Evolutionary conservation across 495 filamentous ascomycete genomes (phyloP), one percentile per base, ranked within the genome.

Genomic region (Hypomontagnella monticulosa): DNA sequence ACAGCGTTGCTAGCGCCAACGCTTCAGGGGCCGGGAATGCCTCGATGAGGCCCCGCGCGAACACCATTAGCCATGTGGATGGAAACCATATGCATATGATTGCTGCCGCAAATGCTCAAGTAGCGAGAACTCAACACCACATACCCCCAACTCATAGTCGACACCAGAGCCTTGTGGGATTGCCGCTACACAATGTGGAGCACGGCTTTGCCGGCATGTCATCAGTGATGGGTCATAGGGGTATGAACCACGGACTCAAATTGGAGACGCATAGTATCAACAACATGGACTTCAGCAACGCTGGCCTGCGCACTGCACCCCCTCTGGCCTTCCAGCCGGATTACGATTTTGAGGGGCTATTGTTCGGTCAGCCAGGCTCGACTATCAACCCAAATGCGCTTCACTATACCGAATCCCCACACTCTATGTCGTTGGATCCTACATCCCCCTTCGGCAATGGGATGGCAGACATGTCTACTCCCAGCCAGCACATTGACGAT

Each of bases 321-420:
- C 86, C 91, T 6, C 81, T 91, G 63, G 81, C 85, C 14, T 91
- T 93, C 76, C 86, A 81, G 50, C 77, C 84, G 34, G 89, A 89
- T 12, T 88, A 92, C 61, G 90, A 96, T 63, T 86, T 93, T 55
- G 89, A 96, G 65, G 79, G 85, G 30, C 78, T 92, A 55, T 81
- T 92, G 48, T 93, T 93, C 74, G 87, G 84, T 44, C 76, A 84
- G 27, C 73, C 79, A 7, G 74, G 77, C n/a, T 80, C 81, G 9
- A 99, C 95, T 48, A 91, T 99, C 76, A 98, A 99, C 75, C 95
- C 95, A 14, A 93, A 93, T 63, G 93, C 97, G 69, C 86, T 99
- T 49, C 94, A 98, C 75, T 95, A 95, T 73, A 91, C 84, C 71
- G 91, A 92, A 71, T 92, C 92, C 11, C 92, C 92, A 18, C 88